These are phyloP conservation scores for Nemania sp. DNA, from an alignment of 2,329 filamentous ascomycete species.

Conservation along the genomic window DNA sequence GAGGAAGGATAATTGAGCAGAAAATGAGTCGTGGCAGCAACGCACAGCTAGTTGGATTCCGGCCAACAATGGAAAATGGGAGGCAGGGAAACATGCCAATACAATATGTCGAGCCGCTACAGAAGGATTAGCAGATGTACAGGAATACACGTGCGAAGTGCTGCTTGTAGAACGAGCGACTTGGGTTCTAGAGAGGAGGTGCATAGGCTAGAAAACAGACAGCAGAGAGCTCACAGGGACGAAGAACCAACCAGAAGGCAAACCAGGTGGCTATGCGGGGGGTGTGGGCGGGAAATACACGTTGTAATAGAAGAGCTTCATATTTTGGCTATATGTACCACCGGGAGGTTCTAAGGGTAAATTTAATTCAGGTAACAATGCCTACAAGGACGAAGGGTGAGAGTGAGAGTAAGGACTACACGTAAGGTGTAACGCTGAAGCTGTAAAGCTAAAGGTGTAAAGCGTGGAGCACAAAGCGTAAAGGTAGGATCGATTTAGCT, in stretches of 20 bases:
- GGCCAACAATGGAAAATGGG: not conserved
- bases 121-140: not conserved
- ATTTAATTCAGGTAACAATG: too few species aligned
- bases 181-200: not conserved
- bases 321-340: slow-evolving; percentile 9
- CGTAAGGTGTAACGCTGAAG: too few species aligned
- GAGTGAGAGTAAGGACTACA: too few species aligned
- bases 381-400: too few species aligned
- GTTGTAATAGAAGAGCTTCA: slow-evolving; percentile 14
- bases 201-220: not conserved
- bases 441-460: too few species aligned
- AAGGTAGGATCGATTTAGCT: too few species aligned
- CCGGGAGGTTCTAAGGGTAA: not conserved
- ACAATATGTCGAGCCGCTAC: not conserved
- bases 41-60: not conserved
- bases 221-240: not conserved
- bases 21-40: not conserved
- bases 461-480: too few species aligned
- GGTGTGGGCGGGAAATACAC: not conserved
- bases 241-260: not conserved
- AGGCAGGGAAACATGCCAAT: not conserved
- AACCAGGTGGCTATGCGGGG: slow-evolving; percentile 6
- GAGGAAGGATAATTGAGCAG: not conserved
- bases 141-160: not conserved
- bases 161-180: not conserved